Base-by-base conservation (phyloP, 2,329 filamentous ascomycete species). In the Lizonia empirigonia region DNA sequence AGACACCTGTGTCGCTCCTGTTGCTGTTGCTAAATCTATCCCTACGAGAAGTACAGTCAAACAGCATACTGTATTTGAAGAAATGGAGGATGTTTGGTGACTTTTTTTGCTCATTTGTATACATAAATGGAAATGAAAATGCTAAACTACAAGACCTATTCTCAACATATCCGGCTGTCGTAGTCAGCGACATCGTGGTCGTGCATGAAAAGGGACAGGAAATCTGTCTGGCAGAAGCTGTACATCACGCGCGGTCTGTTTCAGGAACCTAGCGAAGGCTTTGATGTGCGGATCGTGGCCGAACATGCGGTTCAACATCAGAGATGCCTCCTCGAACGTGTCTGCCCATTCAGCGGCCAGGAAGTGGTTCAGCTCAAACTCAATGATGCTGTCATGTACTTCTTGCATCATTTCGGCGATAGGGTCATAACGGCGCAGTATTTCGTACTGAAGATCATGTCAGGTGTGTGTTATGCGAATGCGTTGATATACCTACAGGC, bases 281-380 rank as follows among this genome's bases (percentile, higher is more conserved):
- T 22, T 52, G 20, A 8, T 33, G 2, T 8, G 16, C 15, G 35
- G 42, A 1, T 52, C 13, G 18, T 42, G 35, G 6, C 49, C 49
- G 10, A 16, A 19, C 13, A 32, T 10, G 16, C 26, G 24, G 20
- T 41, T 38, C n/a, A 52, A n/a, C 10, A 26, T 35, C 32, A 23
- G 24, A 9, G 49, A 52, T 6, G 29, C 4, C 27, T 37, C 36
- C n/a, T 52, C 49, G 18, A 46, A 20, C 10, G 13, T 37, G 8
- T 49, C 46, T 8, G 38, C 38, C 8, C 19, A 24, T 7, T 49
- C 46, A 24, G 41, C 24, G 1, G 46, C 46, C 5, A 49, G 20
- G 26, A 32, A 30, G 5, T 26, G 46, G 22, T 38, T 38, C 1
- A 33, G 20, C n/a, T 24, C 24, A 9, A 42, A 18, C 12, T 37